Evolutionary conservation across 768 basidiomycete genomes (phyloP).

Genomic region (Pulveroboletus sp.): DNA sequence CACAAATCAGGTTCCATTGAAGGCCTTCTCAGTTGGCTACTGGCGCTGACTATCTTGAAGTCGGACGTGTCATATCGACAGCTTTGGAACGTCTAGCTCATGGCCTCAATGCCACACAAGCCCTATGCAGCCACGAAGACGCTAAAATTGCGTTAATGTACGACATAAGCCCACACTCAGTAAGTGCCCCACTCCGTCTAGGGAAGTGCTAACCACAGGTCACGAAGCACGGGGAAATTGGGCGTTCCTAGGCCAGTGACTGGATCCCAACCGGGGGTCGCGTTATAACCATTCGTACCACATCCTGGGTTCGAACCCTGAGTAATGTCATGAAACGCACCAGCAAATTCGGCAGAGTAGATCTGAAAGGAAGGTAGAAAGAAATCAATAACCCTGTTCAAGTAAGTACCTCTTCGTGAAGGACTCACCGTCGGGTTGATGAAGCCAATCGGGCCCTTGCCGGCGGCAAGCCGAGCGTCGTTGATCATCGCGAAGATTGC

Average conservation of each 20-base stretch:
- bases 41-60: no score
- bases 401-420: neutral
- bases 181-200: neutral
- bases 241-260: slow-evolving; percentile 48
- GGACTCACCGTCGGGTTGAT: slow-evolving; percentile 41
- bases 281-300: slow-evolving; percentile 37
- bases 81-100: no score
- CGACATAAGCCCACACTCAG: no score
- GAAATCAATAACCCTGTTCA: neutral
- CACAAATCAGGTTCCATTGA: no score
- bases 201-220: slow-evolving; percentile 32
- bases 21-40: no score
- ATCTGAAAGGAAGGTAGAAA: slow-evolving; percentile 28
- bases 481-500: slow-evolving; percentile 38
- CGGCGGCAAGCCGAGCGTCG: slow-evolving; percentile 32
- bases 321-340: slow-evolving; percentile 49
- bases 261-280: slow-evolving; percentile 39
- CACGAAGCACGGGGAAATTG: slow-evolving; percentile 38
- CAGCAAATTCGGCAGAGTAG: slow-evolving; percentile 40
- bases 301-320: slow-evolving; percentile 45
- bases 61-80: no score
- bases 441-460: slow-evolving; percentile 36
- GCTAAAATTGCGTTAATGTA: no score
- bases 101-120: no score
- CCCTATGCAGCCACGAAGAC: no score